phyloP scores from a whole-genome alignment of 2,329 filamentous ascomycete species.

The Diaporthe destruens region DNA sequence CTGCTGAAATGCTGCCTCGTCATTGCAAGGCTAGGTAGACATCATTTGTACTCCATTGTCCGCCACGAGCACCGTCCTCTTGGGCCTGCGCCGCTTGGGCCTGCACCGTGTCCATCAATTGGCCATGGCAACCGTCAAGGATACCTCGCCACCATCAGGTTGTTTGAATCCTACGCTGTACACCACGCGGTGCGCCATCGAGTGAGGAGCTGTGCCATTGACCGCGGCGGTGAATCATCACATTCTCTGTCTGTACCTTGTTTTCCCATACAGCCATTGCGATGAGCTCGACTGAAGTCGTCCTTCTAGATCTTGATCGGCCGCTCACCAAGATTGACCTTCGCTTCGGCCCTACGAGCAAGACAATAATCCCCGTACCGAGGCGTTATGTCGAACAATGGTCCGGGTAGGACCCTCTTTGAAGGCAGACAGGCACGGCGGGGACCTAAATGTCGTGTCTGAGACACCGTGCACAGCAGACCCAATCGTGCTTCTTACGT shows the following conservation, averaged over 20 bases:
- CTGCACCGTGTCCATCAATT: background rate
- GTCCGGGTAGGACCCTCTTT: background rate
- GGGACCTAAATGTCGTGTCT: background rate
- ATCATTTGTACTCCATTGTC: background rate
- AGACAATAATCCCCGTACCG: background rate
- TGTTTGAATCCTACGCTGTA: background rate
- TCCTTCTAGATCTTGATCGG: background rate
- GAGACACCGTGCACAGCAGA: background rate
- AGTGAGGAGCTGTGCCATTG: background rate
- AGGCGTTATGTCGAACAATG: background rate
- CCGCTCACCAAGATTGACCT: background rate
- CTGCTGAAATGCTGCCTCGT: background rate
- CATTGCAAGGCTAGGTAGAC: background rate
- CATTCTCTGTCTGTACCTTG: background rate
- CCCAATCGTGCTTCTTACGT: conserved; percentile 3
- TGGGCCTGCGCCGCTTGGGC: background rate
- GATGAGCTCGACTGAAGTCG: background rate
- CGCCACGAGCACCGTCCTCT: conserved; percentile 1
- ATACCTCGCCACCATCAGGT: conserved; percentile 1
- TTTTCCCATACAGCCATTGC: no score
- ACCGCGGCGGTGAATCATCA: background rate
- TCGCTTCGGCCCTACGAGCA: conserved; percentile 22
- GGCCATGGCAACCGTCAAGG: background rate
- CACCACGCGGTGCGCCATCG: background rate
- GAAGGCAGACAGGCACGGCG: background rate